phyloP scores from a whole-genome alignment of 1,139 yeast species.

The Sugiyamaella grinbergsii region DNA sequence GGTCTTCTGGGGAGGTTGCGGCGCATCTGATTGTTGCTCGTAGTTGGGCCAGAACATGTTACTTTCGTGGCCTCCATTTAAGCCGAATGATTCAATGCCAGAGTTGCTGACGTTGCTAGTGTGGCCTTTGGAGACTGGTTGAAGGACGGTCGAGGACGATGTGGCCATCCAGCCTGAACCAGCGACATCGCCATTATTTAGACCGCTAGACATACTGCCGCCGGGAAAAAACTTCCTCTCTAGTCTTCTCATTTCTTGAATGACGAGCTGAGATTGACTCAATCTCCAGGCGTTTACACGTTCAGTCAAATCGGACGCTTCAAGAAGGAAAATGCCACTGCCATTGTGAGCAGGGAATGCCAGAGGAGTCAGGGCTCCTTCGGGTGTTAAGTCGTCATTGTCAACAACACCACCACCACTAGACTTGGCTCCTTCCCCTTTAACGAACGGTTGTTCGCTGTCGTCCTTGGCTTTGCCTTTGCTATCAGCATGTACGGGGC shows the following conservation, averaged over 20 bases:
- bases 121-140: neutral
- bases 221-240: constrained; percentile 29
- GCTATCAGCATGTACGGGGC: too few relatives aligned
- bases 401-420: too few relatives aligned
- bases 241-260: constrained; percentile 38
- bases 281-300: constrained; percentile 46
- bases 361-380: constrained; percentile 35
- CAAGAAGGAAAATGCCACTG: constrained; percentile 40
- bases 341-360: constrained; percentile 45
- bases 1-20: constrained; percentile 14
- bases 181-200: too few relatives aligned
- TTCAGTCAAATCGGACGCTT: constrained; percentile 37
- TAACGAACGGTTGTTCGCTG: too few relatives aligned
- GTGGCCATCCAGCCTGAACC: constrained; percentile 8
- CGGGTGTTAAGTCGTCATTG: constrained; percentile 4
- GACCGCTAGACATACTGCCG: too few relatives aligned
- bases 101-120: constrained; percentile 1
- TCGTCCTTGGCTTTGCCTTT: too few relatives aligned
- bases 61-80: constrained; percentile 10
- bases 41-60: neutral
- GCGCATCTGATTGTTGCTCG: neutral
- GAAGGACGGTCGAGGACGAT: neutral
- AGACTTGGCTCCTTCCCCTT: too few relatives aligned
- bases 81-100: constrained; percentile 21
- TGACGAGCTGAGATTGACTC: constrained; percentile 42